Base-by-base conservation (phyloP, 768 basidiomycete genomes). In the Xerocomellus intermedius region DNA sequence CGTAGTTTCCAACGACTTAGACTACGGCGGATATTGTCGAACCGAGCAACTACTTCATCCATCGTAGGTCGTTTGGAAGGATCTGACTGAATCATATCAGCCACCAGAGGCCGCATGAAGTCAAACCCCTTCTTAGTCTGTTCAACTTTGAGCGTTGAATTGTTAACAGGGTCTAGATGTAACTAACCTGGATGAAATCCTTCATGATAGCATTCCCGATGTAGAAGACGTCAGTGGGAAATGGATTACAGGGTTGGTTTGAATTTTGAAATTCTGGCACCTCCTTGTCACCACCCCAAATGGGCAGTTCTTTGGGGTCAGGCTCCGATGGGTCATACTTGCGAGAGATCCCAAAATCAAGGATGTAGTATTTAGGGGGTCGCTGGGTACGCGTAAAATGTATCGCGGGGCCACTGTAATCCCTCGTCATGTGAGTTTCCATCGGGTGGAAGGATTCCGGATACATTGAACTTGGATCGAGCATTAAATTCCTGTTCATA, bases 141-240 rank as follows among this genome's bases (percentile, higher is more conserved):
- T 30, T 30, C 30, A 30, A 30, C 30, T 2, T 9, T 30, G 8
- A 32, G 32, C 10, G 32, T 32, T 5, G 9, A 32, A 32, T 32
- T 3, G 12, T 12, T 13, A 32, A 3, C 3, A 4, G 32, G 32
- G 12, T n/a, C 2, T 32, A 32, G 32, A 12, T 32, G 32, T 16
- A 19, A 49, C 38, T 28, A 1, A 77, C 76, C 48, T 64, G 49
- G 0, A 72, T 17, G 46, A 77, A 73, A 32, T 73, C 59, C 33
- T 47, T 50, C n/a, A 32, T 32, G 32, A 32, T 32, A 3, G 71
- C 36, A 52, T 79, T 79, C 0, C 77, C 77, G 0, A 79, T 54
- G 47, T 73, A 73, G 52, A 77, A 81, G 4, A 81, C 66, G 35
- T 80, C 79, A 0, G 72, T 73, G 0, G 72, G 65, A 47, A 79